A percentile compares a stretch with the other conserved stretches of the same genome.
These are phyloP conservation scores for Pythium phragmiticola DNA, from an alignment of 352 stramenopile genomes.

Conservation along the genomic window DNA sequence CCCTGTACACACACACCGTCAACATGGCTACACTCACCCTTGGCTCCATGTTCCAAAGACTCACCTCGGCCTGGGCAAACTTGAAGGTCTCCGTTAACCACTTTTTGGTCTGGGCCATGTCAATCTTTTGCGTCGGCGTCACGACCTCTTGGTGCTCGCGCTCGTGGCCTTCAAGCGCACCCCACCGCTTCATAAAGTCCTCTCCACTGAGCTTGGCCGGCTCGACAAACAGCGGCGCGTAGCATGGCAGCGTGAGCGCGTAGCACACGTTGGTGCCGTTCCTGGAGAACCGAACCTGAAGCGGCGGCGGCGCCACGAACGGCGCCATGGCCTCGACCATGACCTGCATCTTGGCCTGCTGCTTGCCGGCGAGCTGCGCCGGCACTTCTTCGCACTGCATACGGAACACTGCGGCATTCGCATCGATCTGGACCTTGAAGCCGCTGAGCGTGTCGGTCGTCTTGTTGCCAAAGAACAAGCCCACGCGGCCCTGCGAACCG, in stretches of 20 bases:
- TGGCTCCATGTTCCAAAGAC: no score
- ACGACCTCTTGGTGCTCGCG: conserved; percentile 93
- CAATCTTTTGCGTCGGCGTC: conserved; percentile 69
- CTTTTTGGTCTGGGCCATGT: conserved; percentile 77
- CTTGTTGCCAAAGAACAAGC: conserved; percentile 97
- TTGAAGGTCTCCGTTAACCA: conserved; percentile 89
- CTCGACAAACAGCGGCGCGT: conserved; percentile 92
- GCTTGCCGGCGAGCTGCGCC: conserved; percentile 75
- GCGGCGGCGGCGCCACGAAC: conserved; percentile 86
- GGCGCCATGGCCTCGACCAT: conserved; percentile 92
- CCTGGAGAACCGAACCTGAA: conserved; percentile 87
- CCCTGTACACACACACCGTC: conserved; percentile 25
- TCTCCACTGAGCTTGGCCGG: conserved; percentile 86
- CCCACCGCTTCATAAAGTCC: conserved; percentile 94
- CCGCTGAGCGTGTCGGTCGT: conserved; percentile 63
- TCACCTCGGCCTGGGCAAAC: conserved; percentile 84
- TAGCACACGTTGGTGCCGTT: conserved; percentile 71
- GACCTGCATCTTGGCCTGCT: conserved; percentile 92
- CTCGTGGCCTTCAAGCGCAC: conserved; percentile 88
- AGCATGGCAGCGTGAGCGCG: conserved; percentile 75
- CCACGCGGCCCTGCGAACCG: conserved; percentile 90
- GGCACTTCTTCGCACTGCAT: conserved; percentile 72
- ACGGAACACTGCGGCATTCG: conserved; percentile 39
- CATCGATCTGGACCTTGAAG: conserved; percentile 80
- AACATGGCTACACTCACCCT: no score